Base-by-base conservation (phyloP, 2,329 filamentous ascomycete genomes). In the Colletotrichum plurivorum region DNA sequence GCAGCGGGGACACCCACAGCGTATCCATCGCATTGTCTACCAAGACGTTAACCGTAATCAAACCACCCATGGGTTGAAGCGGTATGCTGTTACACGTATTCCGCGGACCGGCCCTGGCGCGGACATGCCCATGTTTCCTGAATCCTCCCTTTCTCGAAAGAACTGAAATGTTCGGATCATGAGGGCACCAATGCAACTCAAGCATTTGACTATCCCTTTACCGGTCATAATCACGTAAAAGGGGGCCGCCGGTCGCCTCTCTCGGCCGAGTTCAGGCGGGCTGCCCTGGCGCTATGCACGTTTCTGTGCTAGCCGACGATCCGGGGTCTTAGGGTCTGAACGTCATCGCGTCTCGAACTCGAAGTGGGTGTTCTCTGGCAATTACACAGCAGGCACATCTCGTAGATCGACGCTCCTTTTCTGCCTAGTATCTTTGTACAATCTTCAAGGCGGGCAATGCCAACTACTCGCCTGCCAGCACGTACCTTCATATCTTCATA, bases 1-100 rank as follows among this genome's bases (percentile, higher is more conserved):
- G 57, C 57, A 36, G 63, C 43, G 51, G 51, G 59, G 51, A 22
- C n/a, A 49, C 8, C n/a, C 31, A 31, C 55, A 36, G 8, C 51
- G 31, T n/a, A 43, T 56, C 41, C 31, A 36, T 51, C 9, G 57
- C 51, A 49, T 60, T 53, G 25, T n/a, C n/a, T 41, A 10, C 20
- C 22, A 13, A 5, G 27, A 22, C 15, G 22, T 58, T 49, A 15
- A 60, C 43, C 57, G 57, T 43, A n/a, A 22, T 15, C n/a, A n/a
- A 13, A 45, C 13, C 57, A 9, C 16, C 51, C 8, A 43, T 31
- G 10, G 20, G 43, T 12, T 12, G 8, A 7, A 16, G 18, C 22
- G 22, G 25, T 20, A n/a, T 10, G 45, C 45, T 12, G 45, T 48
- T n/a, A 48, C 45, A 18, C 45, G 45, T 18, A n/a, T 48, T 48